A percentile compares a stretch with the other conserved stretches of the same genome.
These are phyloP conservation scores for Calonectria pauciramosa DNA, from an alignment of 2,329 filamentous ascomycete species.

Conservation along the genomic window DNA sequence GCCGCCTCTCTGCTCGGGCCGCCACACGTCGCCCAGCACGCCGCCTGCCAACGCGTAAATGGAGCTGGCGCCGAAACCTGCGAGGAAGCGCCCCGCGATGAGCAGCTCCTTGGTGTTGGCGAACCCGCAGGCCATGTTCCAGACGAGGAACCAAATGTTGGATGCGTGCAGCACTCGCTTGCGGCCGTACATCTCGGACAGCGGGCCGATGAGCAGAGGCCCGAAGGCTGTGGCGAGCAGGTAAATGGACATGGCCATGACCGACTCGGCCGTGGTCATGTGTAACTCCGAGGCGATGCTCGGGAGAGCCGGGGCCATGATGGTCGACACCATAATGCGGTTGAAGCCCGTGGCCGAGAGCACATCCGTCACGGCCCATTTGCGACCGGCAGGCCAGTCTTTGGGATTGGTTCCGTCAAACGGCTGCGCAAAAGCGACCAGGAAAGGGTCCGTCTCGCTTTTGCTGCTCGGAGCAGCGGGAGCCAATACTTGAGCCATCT, in stretches of 20 bases:
- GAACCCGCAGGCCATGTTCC: slow-evolving; percentile 62
- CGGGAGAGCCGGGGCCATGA: slow-evolving; percentile 65
- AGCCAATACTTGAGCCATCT: not conserved
- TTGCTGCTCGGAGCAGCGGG: not conserved
- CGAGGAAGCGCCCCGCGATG: slow-evolving; percentile 60
- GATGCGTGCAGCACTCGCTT: slow-evolving; percentile 56
- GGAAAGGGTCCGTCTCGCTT: slow-evolving; percentile 36
- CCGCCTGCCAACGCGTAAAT: slow-evolving; percentile 61
- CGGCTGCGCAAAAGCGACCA: slow-evolving; percentile 45
- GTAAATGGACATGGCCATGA: slow-evolving; percentile 62
- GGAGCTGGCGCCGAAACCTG: slow-evolving; percentile 62
- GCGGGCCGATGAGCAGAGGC: slow-evolving; percentile 57
- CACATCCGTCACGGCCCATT: slow-evolving; percentile 64
- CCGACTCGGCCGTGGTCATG: slow-evolving; percentile 62
- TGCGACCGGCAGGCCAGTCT: slow-evolving; percentile 55
- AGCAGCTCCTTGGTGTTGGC: slow-evolving; percentile 55
- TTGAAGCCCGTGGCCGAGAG: slow-evolving; percentile 65
- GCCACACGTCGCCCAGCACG: slow-evolving; percentile 62
- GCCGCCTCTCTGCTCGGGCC: slow-evolving; percentile 59
- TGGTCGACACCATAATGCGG: slow-evolving; percentile 65
- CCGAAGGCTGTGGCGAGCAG: slow-evolving; percentile 59
- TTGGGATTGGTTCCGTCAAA: slow-evolving; percentile 54
- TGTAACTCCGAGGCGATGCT: slow-evolving; percentile 64
- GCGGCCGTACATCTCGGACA: slow-evolving; percentile 65
- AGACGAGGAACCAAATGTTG: slow-evolving; percentile 64